A percentile compares a stretch with the other conserved stretches of the same genome.
Evolutionary conservation across 225 moss, liverwort and hornwort genomes (phyloP).

Genomic region (Lunularia cruciata): DNA sequence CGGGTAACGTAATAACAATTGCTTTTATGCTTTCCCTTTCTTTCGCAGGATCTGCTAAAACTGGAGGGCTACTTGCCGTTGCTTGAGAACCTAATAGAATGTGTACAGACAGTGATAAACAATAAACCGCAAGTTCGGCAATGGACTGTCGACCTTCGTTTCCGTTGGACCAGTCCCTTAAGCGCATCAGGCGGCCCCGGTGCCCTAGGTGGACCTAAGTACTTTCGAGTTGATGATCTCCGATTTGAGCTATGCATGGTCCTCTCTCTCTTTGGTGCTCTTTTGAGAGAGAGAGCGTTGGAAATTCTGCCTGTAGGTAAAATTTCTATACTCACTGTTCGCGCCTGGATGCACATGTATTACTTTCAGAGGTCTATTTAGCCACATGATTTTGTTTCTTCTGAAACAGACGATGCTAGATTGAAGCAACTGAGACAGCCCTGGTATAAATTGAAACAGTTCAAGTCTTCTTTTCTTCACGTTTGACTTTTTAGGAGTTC

Average conservation of each 20-base stretch:
- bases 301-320: slow-evolving; percentile 88
- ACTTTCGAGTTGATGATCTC: slow-evolving; percentile 89
- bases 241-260: slow-evolving; percentile 95
- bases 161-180: slow-evolving; percentile 89
- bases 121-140: slow-evolving; percentile 61
- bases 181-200: slow-evolving; percentile 75
- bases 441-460: too few species aligned
- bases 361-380: background rate
- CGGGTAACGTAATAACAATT: background rate
- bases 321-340: background rate
- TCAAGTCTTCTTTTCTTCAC: too few species aligned
- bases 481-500: too few species aligned
- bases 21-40: too few species aligned
- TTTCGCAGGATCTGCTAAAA: slow-evolving; percentile 81
- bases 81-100: slow-evolving; percentile 81
- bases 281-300: slow-evolving; percentile 86
- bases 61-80: slow-evolving; percentile 91
- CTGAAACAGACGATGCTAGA: background rate
- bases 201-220: slow-evolving; percentile 74
- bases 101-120: slow-evolving; percentile 60
- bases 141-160: slow-evolving; percentile 85
- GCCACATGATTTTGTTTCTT: background rate
- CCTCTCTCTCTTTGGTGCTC: slow-evolving; percentile 74
- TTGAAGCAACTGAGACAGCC: too few species aligned
- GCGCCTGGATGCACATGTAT: background rate